Evolutionary conservation across 192 early-diverging fungal species (phyloP), one percentile per base, ranked within the genome.

Genomic region (Chytriomyces sp.): DNA sequence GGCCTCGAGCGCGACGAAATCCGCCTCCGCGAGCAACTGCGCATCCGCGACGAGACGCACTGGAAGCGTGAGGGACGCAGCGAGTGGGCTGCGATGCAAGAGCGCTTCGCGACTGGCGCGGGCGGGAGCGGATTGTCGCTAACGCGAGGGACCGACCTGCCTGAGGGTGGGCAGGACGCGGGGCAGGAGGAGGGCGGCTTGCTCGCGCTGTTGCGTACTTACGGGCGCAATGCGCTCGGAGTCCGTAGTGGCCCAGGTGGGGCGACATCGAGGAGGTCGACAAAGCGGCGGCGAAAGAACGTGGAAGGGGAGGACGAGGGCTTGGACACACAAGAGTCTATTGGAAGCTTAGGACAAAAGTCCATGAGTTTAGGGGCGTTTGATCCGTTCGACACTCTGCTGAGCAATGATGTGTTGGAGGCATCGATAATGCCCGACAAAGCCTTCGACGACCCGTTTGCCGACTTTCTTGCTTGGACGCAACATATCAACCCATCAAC

Each of bases 31-130:
- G 62, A 64, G 39, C 36, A n/a, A 41, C 19, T 64, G 17, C 10
- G 40, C 22, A 26, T n/a, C 7, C 7, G 7, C 8, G 62, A 64
- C 30, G 14, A n/a, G 12, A 41, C n/a, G 5, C 62, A 34, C 8
- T 64, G 62, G 62, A 30, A 25, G 39, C 36, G 62, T 3, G 14
- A n/a, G 31, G 62, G 62, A 5, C 37, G 62, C 8, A 34, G 7
- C 39, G 62, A 64, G 30, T 64, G 62, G 62, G 12, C 19, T 44
- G 39, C 26, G 26, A 64, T 64, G 62, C 62, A 64, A 38, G 7
- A 44, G 3, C 37, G 62, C n/a, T 64, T 64, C 37, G 1, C 3
- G 2, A 49, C 14, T 44, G 25, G 49, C 39, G 40, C 12, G 12
- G 25, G 36, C 8, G 3, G 36, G 31, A 37, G 17, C 38, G 59